Evolutionary conservation across 768 basidiomycete genomes (phyloP).

Genomic region (Mycena vitilis): DNA sequence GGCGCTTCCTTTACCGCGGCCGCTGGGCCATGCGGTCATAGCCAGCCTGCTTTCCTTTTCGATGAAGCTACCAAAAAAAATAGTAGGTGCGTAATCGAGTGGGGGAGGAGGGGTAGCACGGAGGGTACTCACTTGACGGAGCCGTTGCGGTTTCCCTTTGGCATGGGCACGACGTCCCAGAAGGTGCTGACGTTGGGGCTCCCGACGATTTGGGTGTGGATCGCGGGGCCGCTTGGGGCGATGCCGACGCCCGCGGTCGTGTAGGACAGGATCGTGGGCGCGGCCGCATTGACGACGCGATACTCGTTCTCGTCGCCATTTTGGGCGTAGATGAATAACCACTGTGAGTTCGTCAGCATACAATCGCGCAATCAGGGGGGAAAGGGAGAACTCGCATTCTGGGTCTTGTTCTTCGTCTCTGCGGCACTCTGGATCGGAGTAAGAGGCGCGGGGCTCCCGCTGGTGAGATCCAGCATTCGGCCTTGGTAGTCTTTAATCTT

Average conservation of each 20-base stretch:
- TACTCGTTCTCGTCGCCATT: constrained; percentile 18
- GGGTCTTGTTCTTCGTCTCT: neutral
- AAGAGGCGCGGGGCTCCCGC: neutral
- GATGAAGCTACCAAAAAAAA: too few relatives aligned
- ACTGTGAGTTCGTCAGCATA: neutral
- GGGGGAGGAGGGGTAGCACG: too few relatives aligned
- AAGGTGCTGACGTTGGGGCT: neutral
- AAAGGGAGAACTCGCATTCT: constrained; percentile 5
- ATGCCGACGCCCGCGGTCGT: neutral
- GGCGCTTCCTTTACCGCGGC: neutral
- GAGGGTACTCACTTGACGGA: neutral
- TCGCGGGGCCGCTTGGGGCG: neutral
- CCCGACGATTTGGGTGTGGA: constrained; percentile 13
- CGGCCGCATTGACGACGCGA: neutral
- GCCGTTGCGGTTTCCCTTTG: neutral
- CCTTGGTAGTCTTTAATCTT: constrained; percentile 20
- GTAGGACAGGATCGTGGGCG: constrained; percentile 11
- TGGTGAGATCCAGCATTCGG: constrained; percentile 1
- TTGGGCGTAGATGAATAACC: constrained; percentile 15
- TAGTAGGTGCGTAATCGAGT: too few relatives aligned
- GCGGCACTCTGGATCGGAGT: constrained; percentile 1
- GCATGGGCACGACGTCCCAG: constrained; percentile 1
- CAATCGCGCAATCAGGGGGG: too few relatives aligned
- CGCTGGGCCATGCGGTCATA: constrained; percentile 18
- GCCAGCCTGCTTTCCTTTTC: constrained; percentile 9